Conservation (phyloP, 371 early-diverging fungal genomes). For the Lichtheimia corymbifera region DNA sequence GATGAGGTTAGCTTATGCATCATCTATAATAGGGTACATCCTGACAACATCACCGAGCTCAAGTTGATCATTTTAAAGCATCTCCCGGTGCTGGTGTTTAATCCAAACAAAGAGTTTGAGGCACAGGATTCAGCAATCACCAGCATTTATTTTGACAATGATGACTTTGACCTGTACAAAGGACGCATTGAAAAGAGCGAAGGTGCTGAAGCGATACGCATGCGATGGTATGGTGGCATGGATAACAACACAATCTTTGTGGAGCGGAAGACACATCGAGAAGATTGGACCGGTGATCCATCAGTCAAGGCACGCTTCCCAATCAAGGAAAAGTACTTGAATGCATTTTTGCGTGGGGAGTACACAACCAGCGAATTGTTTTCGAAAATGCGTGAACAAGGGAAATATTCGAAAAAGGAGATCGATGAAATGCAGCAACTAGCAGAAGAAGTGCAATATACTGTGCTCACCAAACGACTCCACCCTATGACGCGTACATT, state of each 20-base stretch:
- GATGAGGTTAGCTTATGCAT: neutral
- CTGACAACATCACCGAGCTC: constrained; percentile 97
- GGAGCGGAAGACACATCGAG: constrained; percentile 98
- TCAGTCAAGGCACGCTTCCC: constrained; percentile 96
- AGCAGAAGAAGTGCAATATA: constrained; percentile 84
- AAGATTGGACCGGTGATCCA: constrained; percentile 97
- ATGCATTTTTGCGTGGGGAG: constrained; percentile 80
- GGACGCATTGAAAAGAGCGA: constrained; percentile 94
- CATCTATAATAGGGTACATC: constrained; percentile 80
- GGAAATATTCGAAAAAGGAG: constrained; percentile 79
- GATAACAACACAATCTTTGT: constrained; percentile 88
- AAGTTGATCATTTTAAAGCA: constrained; percentile 92
- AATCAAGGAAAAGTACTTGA: constrained; percentile 95
- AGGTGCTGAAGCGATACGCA: constrained; percentile 90
- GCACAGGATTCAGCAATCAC: constrained; percentile 89
- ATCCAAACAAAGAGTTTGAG: constrained; percentile 73
- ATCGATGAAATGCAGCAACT: constrained; percentile 78
- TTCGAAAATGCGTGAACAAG: constrained; percentile 81
- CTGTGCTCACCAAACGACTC: constrained; percentile 76
- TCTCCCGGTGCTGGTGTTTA: constrained; percentile 95
- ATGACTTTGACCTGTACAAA: constrained; percentile 89
- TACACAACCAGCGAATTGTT: constrained; percentile 81
- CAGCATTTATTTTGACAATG: constrained; percentile 98
- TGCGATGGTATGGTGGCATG: constrained; percentile 97
- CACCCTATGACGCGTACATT: constrained; percentile 93